These are phyloP conservation scores for Asterochloris sp. DNA, from an alignment of 139 green algal genomes.

Conservation along the genomic window DNA sequence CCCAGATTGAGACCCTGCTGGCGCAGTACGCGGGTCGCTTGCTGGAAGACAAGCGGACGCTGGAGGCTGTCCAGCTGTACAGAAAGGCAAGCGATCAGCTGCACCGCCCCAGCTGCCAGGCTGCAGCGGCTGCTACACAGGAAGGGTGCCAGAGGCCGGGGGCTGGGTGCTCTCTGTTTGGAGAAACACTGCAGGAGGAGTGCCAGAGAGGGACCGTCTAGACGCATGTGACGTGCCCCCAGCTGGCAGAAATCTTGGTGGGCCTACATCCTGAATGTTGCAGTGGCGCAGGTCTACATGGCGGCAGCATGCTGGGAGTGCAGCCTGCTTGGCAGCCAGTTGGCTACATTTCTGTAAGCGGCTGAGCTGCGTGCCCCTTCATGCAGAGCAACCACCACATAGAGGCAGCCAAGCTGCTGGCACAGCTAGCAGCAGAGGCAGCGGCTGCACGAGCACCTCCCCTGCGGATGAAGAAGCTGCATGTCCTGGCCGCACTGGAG, in stretches of 20 bases:
- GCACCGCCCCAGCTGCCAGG: too few relatives aligned
- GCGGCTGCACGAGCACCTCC: conserved; percentile 44
- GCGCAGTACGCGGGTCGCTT: conserved; percentile 70
- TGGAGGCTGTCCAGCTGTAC: conserved; percentile 67
- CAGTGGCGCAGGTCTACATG: too few relatives aligned
- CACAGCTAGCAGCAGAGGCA: conserved; percentile 37
- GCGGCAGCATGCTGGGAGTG: too few relatives aligned
- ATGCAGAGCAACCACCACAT: conserved; percentile 54
- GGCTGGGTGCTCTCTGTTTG: too few relatives aligned
- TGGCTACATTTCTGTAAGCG: not conserved
- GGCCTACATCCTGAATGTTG: too few relatives aligned
- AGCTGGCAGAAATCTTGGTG: too few relatives aligned
- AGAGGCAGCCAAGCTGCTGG: conserved; percentile 65
- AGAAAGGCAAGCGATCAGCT: conserved; percentile 37
- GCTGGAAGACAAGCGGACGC: conserved; percentile 60
- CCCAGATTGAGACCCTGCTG: conserved; percentile 67
- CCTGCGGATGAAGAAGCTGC: conserved; percentile 78
- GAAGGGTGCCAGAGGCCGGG: too few relatives aligned
- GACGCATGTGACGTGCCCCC: too few relatives aligned
- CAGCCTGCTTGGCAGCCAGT: too few relatives aligned
- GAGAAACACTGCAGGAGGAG: too few relatives aligned
- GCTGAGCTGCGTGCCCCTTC: not conserved
- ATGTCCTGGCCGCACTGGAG: conserved; percentile 79
- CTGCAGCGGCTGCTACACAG: too few relatives aligned
- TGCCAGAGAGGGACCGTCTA: too few relatives aligned